Evolutionary conservation across 2,329 filamentous ascomycete genomes (phyloP).

Genomic region (Bimuria novae-zelandiae): DNA sequence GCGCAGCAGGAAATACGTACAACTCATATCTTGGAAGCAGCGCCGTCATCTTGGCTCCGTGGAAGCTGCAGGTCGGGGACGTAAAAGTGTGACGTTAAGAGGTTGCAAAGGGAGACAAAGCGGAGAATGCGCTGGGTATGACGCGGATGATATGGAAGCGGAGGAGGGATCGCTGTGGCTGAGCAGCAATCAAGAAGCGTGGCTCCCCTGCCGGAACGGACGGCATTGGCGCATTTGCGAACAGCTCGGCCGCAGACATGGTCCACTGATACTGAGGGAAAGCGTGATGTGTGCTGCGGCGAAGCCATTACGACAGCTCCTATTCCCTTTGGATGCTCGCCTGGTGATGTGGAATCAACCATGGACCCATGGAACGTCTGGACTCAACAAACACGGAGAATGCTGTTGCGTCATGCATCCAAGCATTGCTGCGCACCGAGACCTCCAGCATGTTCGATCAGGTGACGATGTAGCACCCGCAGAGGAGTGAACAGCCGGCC

Average conservation of each 20-base stretch:
- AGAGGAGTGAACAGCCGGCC: no score
- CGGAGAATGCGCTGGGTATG: conserved; percentile 1
- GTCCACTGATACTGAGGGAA: background rate
- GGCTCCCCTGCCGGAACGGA: background rate
- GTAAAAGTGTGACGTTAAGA: conserved; percentile 5
- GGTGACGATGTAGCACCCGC: no score
- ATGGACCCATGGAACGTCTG: background rate
- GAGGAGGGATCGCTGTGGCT: conserved; percentile 2
- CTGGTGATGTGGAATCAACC: background rate
- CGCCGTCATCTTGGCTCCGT: conserved; percentile 17
- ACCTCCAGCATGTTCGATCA: no score
- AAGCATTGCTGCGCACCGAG: no score
- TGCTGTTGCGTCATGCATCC: background rate
- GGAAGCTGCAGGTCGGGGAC: background rate
- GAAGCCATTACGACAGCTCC: background rate
- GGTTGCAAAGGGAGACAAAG: conserved; percentile 3
- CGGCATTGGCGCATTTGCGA: background rate
- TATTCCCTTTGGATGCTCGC: background rate
- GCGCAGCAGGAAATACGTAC: conserved; percentile 24
- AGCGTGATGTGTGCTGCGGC: background rate
- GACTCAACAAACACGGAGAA: background rate
- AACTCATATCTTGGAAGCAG: conserved; percentile 25
- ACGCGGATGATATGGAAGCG: background rate
- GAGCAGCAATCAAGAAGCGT: conserved; percentile 1
- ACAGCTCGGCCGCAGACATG: background rate